Conservation (phyloP, 192 early-diverging fungal species). For the Gonapodya sp. region DNA sequence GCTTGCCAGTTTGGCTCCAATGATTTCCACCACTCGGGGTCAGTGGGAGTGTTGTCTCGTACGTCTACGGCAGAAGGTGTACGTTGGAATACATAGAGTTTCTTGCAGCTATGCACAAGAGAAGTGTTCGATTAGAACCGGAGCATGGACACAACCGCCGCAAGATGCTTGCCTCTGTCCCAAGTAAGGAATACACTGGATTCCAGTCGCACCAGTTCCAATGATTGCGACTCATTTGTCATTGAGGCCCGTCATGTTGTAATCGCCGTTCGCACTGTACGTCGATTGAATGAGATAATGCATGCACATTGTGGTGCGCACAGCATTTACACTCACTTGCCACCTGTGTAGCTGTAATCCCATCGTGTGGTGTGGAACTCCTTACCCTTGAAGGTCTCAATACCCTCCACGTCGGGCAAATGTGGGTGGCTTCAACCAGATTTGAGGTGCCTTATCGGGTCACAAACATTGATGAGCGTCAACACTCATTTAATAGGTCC, state of each 20-base stretch:
- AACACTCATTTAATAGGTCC: neutral
- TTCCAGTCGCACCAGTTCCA: neutral
- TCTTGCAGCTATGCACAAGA: neutral
- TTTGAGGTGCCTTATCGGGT: too few relatives aligned
- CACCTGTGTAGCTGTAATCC: conserved; percentile 7
- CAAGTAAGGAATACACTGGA: neutral
- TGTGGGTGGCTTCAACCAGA: too few relatives aligned
- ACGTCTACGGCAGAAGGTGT: conserved; percentile 10
- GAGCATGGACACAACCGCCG: too few relatives aligned
- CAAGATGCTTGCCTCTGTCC: too few relatives aligned
- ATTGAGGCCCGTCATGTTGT: neutral
- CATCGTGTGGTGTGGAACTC: neutral
- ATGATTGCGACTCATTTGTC: neutral
- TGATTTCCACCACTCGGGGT: neutral
- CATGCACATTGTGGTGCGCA: neutral
- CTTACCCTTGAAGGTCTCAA: neutral
- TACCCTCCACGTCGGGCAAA: neutral
- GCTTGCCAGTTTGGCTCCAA: neutral
- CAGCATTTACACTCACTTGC: neutral
- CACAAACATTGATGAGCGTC: too few relatives aligned
- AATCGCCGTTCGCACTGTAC: too few relatives aligned
- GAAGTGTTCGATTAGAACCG: neutral
- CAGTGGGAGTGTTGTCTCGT: neutral
- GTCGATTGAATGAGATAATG: too few relatives aligned
- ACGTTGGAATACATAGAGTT: conserved; percentile 5